Base-by-base conservation (phyloP, 371 early-diverging fungal genomes). In the Chytridiales sp. region DNA sequence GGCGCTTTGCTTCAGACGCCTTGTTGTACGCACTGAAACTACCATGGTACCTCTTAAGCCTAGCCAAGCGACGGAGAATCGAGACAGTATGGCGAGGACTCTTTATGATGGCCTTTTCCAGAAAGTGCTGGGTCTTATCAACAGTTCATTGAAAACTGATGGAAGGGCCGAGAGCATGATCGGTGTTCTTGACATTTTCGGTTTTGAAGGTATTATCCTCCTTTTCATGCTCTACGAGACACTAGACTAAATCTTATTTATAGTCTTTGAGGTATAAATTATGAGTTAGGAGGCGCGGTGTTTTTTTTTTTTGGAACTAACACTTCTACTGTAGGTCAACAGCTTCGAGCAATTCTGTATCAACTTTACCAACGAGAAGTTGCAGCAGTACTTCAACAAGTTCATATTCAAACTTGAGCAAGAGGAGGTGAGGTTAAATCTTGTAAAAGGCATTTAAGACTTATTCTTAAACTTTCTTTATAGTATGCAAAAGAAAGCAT, bases 141-240 rank as follows among this genome's bases (percentile, higher is more conserved):
- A 88, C 67, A 47, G 34, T n/a, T 69, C 73, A 0, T 59, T 78
- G 51, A 60, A 58, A 26, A 51, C 72, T 0, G 67, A 49, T 17
- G 46, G 35, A 22, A 52, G 44, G 5, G 56, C 58, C 35, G 61
- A 62, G 29, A 61, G 64, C 32, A 78, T 72, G 57, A 80, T 86
- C 36, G 86, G 86, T 13, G 79, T 88, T 9, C 68, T 88, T n/a
- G 88, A 88, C 69, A 88, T 88, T 58, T 85, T 85, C 54, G 88
- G 88, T 29, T 88, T 88, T 73, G 88, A 75, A 74, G 68, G 59
- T 64, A 5, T 15, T 21, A 19, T 13, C 15, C 15, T 26, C 17
- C 24, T 11, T 19, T 3, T 4, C n/a, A 13, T 32, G n/a, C 27
- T 31, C 59, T 36, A 15, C 24, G 15, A 22, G 52, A 42, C 35